These are phyloP conservation scores for Albophoma yamanashiensis DNA, from an alignment of 2,329 filamentous ascomycete species.

Conservation along the genomic window DNA sequence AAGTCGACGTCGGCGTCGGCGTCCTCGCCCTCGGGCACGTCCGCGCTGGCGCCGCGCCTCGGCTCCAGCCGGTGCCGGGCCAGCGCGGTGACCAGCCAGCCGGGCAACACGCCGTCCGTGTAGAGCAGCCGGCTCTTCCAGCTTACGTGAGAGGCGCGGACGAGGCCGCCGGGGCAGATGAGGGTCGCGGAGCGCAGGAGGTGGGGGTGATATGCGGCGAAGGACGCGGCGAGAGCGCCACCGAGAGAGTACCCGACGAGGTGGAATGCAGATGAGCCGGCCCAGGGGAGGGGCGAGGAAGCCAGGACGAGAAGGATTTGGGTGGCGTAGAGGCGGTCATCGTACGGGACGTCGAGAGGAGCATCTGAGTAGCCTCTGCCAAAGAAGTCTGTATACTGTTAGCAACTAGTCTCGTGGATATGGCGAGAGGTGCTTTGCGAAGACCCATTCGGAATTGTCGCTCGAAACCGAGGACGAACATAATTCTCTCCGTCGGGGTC, in stretches of 20 bases:
- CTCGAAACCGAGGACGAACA: not conserved
- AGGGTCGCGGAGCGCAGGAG: slow-evolving; percentile 54
- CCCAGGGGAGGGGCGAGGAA: slow-evolving; percentile 51
- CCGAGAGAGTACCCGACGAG: slow-evolving; percentile 74
- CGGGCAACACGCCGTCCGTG: slow-evolving; percentile 46
- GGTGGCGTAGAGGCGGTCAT: slow-evolving; percentile 51
- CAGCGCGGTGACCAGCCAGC: slow-evolving; percentile 41
- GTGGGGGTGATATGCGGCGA: slow-evolving; percentile 57
- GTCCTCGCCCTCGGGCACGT: slow-evolving; percentile 28
- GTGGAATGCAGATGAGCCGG: slow-evolving; percentile 46
- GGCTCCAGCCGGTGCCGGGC: slow-evolving; percentile 39
- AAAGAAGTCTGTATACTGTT: slow-evolving; percentile 47
- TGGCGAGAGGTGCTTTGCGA: not conserved
- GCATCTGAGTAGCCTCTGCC: slow-evolving; percentile 70
- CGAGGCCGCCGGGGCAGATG: slow-evolving; percentile 57
- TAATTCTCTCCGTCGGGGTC: not conserved
- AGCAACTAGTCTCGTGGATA: not conserved
- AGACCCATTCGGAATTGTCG: not conserved
- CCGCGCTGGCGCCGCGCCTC: slow-evolving; percentile 20
- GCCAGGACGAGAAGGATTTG: slow-evolving; percentile 57
- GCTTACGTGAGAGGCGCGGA: slow-evolving; percentile 52
- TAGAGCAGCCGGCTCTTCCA: slow-evolving; percentile 54
- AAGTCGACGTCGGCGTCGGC: slow-evolving; percentile 30
- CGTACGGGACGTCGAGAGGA: slow-evolving; percentile 48
- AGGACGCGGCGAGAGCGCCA: slow-evolving; percentile 60